Conservation (phyloP, 371 early-diverging fungal genomes). For the Rhizomucor miehei region DNA sequence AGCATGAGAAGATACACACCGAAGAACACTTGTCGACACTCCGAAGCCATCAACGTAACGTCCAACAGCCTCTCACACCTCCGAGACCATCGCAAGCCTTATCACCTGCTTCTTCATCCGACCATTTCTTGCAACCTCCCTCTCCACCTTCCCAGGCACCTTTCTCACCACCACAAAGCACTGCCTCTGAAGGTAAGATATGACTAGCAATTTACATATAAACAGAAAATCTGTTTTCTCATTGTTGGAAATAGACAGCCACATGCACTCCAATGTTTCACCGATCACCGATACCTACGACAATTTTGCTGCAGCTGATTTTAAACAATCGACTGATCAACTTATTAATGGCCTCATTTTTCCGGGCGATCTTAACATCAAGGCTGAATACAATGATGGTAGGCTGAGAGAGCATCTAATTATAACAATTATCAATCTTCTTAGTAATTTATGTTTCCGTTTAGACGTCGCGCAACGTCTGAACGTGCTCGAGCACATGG, state of each 20-base stretch:
- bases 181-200: constrained; percentile 11
- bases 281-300: constrained; percentile 26
- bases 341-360: constrained; percentile 17
- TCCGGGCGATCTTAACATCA: constrained; percentile 9
- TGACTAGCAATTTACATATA: neutral
- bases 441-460: neutral
- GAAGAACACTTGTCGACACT: constrained; percentile 33
- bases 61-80: constrained; percentile 15
- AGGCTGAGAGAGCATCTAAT: no score
- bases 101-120: constrained; percentile 9
- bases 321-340: constrained; percentile 13
- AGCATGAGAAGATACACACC: constrained; percentile 83
- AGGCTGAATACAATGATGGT: constrained; percentile 24
- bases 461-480: constrained; percentile 39
- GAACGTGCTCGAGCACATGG: constrained; percentile 17
- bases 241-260: constrained; percentile 2
- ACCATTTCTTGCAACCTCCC: neutral
- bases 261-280: constrained; percentile 13
- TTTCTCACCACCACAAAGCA: constrained; percentile 31
- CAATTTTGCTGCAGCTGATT: constrained; percentile 16
- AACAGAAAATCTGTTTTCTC: neutral
- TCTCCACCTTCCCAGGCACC: constrained; percentile 15
- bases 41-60: constrained; percentile 3
- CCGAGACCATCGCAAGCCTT: constrained; percentile 11
- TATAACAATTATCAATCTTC: neutral